Conservation (phyloP, 345 rosid species). For the Eucalyptus cloeziana region DNA sequence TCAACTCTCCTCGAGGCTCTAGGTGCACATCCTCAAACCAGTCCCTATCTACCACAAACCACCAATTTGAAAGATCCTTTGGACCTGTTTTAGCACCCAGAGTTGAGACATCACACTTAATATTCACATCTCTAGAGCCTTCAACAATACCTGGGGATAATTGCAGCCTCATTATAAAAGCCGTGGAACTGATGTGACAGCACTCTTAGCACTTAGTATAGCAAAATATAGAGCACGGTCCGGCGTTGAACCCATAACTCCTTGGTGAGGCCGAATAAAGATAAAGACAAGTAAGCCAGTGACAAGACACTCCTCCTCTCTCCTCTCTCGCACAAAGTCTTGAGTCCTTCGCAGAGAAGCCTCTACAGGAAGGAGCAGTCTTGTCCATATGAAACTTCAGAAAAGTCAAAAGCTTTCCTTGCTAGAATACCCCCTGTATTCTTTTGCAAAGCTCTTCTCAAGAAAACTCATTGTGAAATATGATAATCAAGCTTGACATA, state of each 20-base stretch:
- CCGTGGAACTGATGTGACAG: not conserved
- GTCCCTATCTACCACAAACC: too few species aligned
- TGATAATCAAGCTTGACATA: not conserved
- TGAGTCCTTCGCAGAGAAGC: not conserved
- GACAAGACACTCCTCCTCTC: not conserved
- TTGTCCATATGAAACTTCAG: not conserved
- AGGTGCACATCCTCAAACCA: too few species aligned
- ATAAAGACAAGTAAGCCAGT: not conserved
- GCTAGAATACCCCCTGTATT: not conserved
- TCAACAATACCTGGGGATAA: not conserved
- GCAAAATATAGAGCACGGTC: not conserved
- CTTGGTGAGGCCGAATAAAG: not conserved
- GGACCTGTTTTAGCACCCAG: too few species aligned
- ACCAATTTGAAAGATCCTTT: too few species aligned
- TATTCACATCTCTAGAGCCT: not conserved
- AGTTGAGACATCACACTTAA: too few species aligned
- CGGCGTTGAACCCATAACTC: not conserved
- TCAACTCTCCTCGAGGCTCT: too few species aligned
- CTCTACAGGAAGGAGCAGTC: not conserved
- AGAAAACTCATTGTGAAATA: not conserved
- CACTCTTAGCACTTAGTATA: not conserved
- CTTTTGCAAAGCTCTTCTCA: not conserved
- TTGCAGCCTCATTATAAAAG: not conserved
- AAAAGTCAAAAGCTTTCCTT: not conserved
- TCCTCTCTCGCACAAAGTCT: not conserved